These are phyloP conservation scores for Sugiyamaella grinbergsii DNA, from an alignment of 1,139 yeast species.

Conservation along the genomic window DNA sequence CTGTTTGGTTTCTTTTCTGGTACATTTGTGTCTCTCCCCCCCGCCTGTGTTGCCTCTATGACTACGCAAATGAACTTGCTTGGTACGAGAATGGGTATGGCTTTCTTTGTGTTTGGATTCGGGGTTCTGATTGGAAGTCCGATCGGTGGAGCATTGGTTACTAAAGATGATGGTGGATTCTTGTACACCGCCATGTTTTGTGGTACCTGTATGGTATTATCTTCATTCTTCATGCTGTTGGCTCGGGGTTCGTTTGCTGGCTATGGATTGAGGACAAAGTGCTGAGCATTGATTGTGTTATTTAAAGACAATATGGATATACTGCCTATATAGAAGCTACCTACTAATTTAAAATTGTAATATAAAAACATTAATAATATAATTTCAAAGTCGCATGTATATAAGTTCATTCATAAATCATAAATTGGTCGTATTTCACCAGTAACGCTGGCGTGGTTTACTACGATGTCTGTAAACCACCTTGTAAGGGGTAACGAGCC, in stretches of 20 bases:
- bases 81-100: constrained; percentile 59
- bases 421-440: neutral
- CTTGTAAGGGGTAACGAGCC: neutral
- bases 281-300: constrained; percentile 2
- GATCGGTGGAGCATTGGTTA: constrained; percentile 52
- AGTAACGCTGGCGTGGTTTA: neutral
- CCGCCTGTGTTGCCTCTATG: constrained; percentile 51
- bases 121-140: constrained; percentile 58
- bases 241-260: constrained; percentile 42
- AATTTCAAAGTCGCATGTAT: too few species aligned
- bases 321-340: neutral
- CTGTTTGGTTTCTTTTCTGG: constrained; percentile 56
- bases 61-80: constrained; percentile 47
- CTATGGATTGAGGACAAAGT: constrained; percentile 6
- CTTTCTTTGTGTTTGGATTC: constrained; percentile 56
- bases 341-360: neutral
- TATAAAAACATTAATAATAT: too few species aligned
- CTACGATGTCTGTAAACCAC: neutral
- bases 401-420: too few species aligned
- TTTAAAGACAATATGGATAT: neutral
- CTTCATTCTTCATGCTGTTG: constrained; percentile 61
- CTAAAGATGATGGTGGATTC: constrained; percentile 29
- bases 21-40: constrained; percentile 49
- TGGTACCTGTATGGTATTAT: constrained; percentile 25
- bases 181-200: constrained; percentile 30